Percentiles rank a stretch among this genome's conserved stretches.
These are phyloP conservation scores for Fraxinus quadrangulata DNA, from an alignment of 257 asterid species.

Conservation along the genomic window DNA sequence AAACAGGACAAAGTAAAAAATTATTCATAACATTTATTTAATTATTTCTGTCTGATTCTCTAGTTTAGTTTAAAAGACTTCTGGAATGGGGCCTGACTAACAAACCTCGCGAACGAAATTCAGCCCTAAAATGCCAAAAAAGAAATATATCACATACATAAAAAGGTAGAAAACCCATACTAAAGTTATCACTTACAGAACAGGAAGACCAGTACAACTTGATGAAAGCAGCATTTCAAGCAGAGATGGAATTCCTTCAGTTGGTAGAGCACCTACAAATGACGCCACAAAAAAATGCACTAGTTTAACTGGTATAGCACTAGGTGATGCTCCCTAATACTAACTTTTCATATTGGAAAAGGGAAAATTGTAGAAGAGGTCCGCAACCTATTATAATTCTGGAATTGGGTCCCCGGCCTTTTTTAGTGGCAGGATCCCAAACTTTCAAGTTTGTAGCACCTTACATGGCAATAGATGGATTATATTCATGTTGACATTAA, in stretches of 20 bases:
- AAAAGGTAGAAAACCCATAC: constrained; percentile 9
- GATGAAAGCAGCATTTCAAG: constrained; percentile 86
- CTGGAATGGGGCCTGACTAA: no score
- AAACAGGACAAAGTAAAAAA: neutral
- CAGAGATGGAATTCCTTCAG: constrained; percentile 97
- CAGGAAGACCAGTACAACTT: constrained; percentile 83
- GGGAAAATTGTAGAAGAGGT: neutral
- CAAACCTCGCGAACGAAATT: no score
- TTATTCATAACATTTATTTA: neutral
- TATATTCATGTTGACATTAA: neutral
- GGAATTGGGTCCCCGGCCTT: neutral
- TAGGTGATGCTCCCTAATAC: neutral
- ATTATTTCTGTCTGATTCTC: no score
- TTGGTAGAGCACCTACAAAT: constrained; percentile 86
- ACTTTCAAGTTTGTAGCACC: neutral
- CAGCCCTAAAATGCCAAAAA: no score
- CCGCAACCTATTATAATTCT: neutral
- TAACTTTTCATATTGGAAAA: neutral
- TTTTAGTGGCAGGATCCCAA: neutral
- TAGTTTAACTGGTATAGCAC: constrained; percentile 5
- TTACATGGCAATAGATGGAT: neutral
- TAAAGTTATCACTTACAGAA: constrained; percentile 57
- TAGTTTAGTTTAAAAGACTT: no score
- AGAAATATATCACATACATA: no score
- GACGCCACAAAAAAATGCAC: constrained; percentile 17